Evolutionary conservation across 352 stramenopile species (phyloP).

Genomic region (Pythium utonaiense): DNA sequence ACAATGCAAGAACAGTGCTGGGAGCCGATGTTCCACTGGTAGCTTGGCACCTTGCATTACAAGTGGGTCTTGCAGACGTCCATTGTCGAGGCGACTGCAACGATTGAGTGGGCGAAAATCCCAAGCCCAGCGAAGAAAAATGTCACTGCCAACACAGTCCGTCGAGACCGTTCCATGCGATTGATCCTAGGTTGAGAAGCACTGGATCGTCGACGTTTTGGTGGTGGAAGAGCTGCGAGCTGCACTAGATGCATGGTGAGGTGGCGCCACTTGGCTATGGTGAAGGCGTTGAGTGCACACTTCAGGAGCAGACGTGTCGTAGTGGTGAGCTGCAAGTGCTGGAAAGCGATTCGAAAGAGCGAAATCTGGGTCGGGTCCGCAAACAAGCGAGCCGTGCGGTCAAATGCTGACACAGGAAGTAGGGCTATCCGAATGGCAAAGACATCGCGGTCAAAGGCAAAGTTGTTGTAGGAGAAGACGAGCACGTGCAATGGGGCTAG

Average conservation of each 20-base stretch:
- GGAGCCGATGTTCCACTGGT: slow-evolving; percentile 22
- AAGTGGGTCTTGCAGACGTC: neutral
- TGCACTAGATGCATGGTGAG: slow-evolving; percentile 24
- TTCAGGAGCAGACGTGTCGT: slow-evolving; percentile 26
- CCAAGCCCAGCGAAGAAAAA: slow-evolving; percentile 4
- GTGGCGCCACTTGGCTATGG: slow-evolving; percentile 39
- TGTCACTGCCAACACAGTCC: neutral
- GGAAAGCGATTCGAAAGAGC: slow-evolving; percentile 41
- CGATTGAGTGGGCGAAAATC: slow-evolving; percentile 20
- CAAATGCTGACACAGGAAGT: slow-evolving; percentile 22
- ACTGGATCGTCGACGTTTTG: no score
- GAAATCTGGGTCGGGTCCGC: slow-evolving; percentile 40
- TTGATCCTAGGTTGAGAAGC: no score
- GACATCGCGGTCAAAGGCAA: slow-evolving; percentile 35
- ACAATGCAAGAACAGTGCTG: slow-evolving; percentile 21
- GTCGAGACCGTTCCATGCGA: neutral
- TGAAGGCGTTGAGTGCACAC: slow-evolving; percentile 32
- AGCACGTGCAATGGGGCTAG: slow-evolving; percentile 45
- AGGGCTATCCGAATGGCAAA: slow-evolving; percentile 35
- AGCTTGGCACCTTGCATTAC: slow-evolving; percentile 22
- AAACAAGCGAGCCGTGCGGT: slow-evolving; percentile 39
- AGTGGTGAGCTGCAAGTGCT: slow-evolving; percentile 39
- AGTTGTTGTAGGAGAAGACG: slow-evolving; percentile 36
- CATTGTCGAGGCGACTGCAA: slow-evolving; percentile 3
- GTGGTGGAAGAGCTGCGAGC: neutral